Evolutionary conservation across 768 basidiomycete species (phyloP).

Genomic region (Leucosporidium creatinivorum): DNA sequence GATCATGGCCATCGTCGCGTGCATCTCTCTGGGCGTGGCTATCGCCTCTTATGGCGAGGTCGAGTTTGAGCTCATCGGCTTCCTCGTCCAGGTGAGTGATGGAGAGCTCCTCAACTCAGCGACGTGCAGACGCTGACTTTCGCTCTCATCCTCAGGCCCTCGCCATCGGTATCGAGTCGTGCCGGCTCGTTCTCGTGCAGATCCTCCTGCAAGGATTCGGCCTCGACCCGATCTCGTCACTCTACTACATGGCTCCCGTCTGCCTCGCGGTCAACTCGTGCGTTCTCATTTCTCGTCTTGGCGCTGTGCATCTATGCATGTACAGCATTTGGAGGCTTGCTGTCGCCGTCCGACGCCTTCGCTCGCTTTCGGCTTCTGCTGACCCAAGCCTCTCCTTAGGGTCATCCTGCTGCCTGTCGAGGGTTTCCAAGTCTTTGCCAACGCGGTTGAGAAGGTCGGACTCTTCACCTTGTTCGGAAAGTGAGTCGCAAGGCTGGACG

Average conservation of each 20-base stretch:
- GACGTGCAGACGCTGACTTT: slow-evolving; percentile 54
- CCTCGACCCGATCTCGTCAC: slow-evolving; percentile 46
- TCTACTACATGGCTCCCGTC: slow-evolving; percentile 44
- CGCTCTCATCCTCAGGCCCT: slow-evolving; percentile 5
- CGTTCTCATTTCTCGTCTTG: too few relatives aligned
- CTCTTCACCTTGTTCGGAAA: slow-evolving; percentile 38
- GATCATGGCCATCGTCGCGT: slow-evolving; percentile 68
- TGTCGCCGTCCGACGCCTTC: too few relatives aligned
- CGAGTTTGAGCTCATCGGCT: slow-evolving; percentile 74
- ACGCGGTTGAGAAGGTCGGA: slow-evolving; percentile 55
- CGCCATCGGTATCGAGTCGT: slow-evolving; percentile 67
- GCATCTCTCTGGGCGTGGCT: slow-evolving; percentile 84
- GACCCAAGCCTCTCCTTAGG: too few relatives aligned
- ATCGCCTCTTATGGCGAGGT: slow-evolving; percentile 83
- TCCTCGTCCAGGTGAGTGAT: slow-evolving; percentile 60
- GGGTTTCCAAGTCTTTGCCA: slow-evolving; percentile 74
- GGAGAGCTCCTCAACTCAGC: slow-evolving; percentile 49
- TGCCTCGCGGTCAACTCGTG: slow-evolving; percentile 76
- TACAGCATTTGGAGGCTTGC: too few relatives aligned
- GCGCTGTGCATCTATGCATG: too few relatives aligned
- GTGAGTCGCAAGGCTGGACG: background rate
- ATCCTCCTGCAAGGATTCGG: slow-evolving; percentile 87
- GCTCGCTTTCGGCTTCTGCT: too few relatives aligned
- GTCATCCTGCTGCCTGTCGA: slow-evolving; percentile 82
- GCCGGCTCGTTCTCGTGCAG: slow-evolving; percentile 91